Percentiles rank a stretch among this genome's conserved stretches.
These are phyloP conservation scores for Cucurbita pepo DNA, from an alignment of 306 rosid genomes.

Conservation along the genomic window DNA sequence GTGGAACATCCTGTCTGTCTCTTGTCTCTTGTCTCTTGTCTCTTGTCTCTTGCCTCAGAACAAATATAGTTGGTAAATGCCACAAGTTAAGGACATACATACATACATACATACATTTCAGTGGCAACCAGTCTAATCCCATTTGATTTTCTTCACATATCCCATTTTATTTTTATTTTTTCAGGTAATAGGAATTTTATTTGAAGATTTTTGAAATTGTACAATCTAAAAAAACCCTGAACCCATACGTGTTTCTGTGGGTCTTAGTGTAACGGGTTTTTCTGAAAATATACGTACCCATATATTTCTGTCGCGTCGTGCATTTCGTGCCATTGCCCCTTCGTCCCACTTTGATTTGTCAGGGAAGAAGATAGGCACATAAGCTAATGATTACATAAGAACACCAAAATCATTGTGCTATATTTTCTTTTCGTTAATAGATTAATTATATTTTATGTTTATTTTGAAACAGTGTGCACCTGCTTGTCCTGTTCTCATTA, in stretches of 20 bases:
- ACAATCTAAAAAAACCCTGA: neutral
- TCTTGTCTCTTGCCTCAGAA: conserved; percentile 10
- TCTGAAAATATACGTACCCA: no score
- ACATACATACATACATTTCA: no score
- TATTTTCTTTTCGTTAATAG: neutral
- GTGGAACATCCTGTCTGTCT: no score
- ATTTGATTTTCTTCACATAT: no score
- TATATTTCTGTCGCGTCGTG: no score
- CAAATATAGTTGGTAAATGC: conserved; percentile 13
- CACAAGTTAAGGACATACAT: neutral
- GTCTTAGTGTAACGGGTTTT: no score
- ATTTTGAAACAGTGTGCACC: conserved; percentile 11
- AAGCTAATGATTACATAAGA: conserved; percentile 41
- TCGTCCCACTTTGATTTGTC: no score
- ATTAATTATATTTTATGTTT: neutral
- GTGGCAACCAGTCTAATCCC: no score
- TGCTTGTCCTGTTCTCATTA: conserved; percentile 16
- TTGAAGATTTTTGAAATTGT: neutral
- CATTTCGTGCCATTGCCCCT: neutral
- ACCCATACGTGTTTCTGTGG: no score
- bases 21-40: no score
- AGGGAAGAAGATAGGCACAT: conserved; percentile 27
- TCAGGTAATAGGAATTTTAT: neutral
- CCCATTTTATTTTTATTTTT: no score
- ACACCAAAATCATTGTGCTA: conserved; percentile 33